A percentile compares a stretch with the other conserved stretches of the same genome.
Evolutionary conservation across 257 asterid genomes (phyloP).

Genomic region (Solanum dulcamara): DNA sequence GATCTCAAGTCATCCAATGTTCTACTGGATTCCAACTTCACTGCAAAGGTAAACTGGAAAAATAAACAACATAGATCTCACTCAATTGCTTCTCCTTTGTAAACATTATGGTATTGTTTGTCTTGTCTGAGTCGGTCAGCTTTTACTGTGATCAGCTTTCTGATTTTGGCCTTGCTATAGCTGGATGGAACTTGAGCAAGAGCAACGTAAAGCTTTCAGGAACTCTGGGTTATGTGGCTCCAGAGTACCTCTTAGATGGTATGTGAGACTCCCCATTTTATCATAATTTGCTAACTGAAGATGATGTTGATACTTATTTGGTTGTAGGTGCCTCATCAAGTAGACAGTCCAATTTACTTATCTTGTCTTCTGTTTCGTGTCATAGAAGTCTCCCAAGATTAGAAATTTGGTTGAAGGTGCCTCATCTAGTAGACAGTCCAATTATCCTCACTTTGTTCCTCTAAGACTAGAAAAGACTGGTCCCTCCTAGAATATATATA

Average conservation of each 20-base stretch:
- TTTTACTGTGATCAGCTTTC: conserved; percentile 45
- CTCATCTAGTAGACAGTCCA: too few species aligned
- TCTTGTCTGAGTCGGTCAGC: not conserved
- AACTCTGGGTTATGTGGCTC: conserved; percentile 85
- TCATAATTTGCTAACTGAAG: not conserved
- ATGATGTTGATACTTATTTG: not conserved
- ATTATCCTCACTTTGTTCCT: not conserved
- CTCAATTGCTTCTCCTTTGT: not conserved
- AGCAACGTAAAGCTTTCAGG: conserved; percentile 67
- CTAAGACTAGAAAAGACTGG: not conserved
- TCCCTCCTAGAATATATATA: not conserved
- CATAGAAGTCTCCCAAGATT: not conserved
- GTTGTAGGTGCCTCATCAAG: not conserved
- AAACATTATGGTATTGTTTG: not conserved
- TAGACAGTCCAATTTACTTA: not conserved
- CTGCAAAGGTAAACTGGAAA: conserved; percentile 55
- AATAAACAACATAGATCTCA: not conserved
- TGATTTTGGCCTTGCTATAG: conserved; percentile 78
- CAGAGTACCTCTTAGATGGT: conserved; percentile 84
- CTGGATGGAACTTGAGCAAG: conserved; percentile 51
- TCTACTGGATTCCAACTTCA: conserved; percentile 70
- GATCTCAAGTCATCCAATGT: conserved; percentile 83
- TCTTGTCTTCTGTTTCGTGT: not conserved
- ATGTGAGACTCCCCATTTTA: conserved; percentile 3
- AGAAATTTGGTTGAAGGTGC: too few species aligned